Evolutionary conservation across 2,329 filamentous ascomycete genomes (phyloP).

Genomic region (Diaporthe humulicola): DNA sequence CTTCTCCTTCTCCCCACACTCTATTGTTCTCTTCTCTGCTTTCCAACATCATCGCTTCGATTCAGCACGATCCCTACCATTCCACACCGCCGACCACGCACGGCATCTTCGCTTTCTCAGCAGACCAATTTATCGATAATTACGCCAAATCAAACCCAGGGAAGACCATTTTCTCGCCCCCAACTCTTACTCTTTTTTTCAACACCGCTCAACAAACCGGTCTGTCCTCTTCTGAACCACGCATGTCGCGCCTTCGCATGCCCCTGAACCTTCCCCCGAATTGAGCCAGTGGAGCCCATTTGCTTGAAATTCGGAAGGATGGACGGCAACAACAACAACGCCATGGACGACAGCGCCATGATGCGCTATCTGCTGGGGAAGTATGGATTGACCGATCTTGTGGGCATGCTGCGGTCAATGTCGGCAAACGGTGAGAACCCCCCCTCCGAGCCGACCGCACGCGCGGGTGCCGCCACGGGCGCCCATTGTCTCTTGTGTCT

Average conservation of each 20-base stretch:
- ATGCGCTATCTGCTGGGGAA: constrained; percentile 41
- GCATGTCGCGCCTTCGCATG: constrained; percentile 37
- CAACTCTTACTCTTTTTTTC: constrained; percentile 24
- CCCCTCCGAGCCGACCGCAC: constrained; percentile 13
- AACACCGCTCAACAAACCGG: constrained; percentile 1
- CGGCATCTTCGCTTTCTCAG: constrained; percentile 25
- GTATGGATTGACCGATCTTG: constrained; percentile 39
- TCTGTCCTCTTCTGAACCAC: constrained; percentile 12
- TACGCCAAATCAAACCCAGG: constrained; percentile 35
- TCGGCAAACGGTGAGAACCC: constrained; percentile 38
- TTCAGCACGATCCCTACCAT: constrained; percentile 32
- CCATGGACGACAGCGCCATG: constrained; percentile 40
- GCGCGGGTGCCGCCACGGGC: neutral
- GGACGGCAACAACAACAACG: constrained; percentile 30
- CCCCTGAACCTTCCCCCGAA: constrained; percentile 37
- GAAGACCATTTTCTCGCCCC: constrained; percentile 22
- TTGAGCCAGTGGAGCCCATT: constrained; percentile 33
- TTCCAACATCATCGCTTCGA: constrained; percentile 26
- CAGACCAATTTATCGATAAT: constrained; percentile 37
- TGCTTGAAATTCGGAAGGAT: constrained; percentile 36
- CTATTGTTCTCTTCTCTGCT: constrained; percentile 1
- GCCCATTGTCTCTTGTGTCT: constrained; percentile 16
- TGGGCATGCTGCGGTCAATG: constrained; percentile 40
- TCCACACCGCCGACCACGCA: constrained; percentile 34
- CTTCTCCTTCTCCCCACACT: neutral